Evolutionary conservation across 805 yeast genomes (phyloP), one percentile per base, ranked within the genome.

Genomic region (Lachancea quebecensis): DNA sequence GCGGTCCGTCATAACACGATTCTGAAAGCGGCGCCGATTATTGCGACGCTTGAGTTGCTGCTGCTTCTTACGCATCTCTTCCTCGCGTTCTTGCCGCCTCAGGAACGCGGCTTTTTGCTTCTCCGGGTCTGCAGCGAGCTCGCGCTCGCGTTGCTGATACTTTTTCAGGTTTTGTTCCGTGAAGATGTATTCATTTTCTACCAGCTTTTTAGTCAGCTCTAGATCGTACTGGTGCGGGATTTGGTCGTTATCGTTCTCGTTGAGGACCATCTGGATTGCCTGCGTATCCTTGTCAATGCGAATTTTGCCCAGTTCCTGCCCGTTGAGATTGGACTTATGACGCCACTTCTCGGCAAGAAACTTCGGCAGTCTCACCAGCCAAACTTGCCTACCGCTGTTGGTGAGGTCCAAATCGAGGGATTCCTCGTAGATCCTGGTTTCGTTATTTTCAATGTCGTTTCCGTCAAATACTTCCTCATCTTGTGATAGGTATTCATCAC

Each of bases 341-440:
- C 80, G 74, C 95, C 97, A 88, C 52, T 77, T 73, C 35, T 82
- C 86, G 28, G 95, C 84, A 49, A 93, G 69, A 58, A 88, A 88
- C 58, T 86, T 80, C 1, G 99, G 98, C 58, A 93, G 69, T 55
- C 93, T 78, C 18, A 93, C 95, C 17, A 93, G 71, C 99, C 98
- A 93, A 35, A 93, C 82, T 54, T 88, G 88, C 56, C 84, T 82
- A 39, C 67, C 72, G 12, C 82, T 78, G 28, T 71, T 69, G 1
- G 71, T 50, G 42, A 89, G 65, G 59, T 89, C 86, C 64, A 93
- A 71, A 62, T 93, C 95, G 28, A 90, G 72, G 11, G 86, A 74
- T 65, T 84, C 95, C 55, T 83, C 78, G 41, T 65, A 65, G 39
- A 58, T 62, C 49, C 58, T 62, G 11, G 61, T 61, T 47, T 63